Percentiles rank a stretch among this genome's conserved stretches.
phyloP scores from a whole-genome alignment of 257 asterid genomes.

The Dorcoceras hygrometricum region DNA sequence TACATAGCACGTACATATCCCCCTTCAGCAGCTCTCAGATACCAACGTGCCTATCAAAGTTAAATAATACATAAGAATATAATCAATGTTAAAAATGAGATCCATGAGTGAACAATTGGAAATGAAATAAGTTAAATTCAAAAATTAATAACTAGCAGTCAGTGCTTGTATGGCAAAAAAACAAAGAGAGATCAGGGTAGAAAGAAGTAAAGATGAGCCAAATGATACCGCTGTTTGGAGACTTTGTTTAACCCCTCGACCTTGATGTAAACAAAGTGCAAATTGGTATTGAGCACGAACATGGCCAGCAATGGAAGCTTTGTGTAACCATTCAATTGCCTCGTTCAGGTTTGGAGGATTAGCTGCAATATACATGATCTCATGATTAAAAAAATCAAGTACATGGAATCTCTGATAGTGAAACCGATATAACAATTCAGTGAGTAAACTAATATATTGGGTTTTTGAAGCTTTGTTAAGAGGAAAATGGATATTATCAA shows the following conservation, averaged over 20 bases:
- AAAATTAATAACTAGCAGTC: neutral
- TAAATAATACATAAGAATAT: neutral
- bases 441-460: neutral
- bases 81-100: neutral
- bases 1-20: slow-evolving; percentile 96
- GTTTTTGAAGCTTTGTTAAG: too few species aligned
- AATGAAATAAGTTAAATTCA: neutral
- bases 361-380: slow-evolving; percentile 42
- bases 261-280: slow-evolving; percentile 86
- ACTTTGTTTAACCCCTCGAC: slow-evolving; percentile 53
- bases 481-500: neutral
- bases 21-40: slow-evolving; percentile 83
- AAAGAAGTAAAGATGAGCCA: slow-evolving; percentile 11
- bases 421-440: too few species aligned
- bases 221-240: slow-evolving; percentile 66
- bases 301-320: slow-evolving; percentile 72
- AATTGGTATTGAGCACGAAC: slow-evolving; percentile 96
- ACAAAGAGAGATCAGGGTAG: neutral
- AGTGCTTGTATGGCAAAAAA: slow-evolving; percentile 5
- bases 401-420: neutral
- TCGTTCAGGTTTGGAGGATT: slow-evolving; percentile 54
- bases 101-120: neutral
- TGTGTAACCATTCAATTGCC: slow-evolving; percentile 69
- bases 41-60: slow-evolving; percentile 70
- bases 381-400: neutral